phyloP scores from a whole-genome alignment of 306 rosid genomes.

The Delonix regia region DNA sequence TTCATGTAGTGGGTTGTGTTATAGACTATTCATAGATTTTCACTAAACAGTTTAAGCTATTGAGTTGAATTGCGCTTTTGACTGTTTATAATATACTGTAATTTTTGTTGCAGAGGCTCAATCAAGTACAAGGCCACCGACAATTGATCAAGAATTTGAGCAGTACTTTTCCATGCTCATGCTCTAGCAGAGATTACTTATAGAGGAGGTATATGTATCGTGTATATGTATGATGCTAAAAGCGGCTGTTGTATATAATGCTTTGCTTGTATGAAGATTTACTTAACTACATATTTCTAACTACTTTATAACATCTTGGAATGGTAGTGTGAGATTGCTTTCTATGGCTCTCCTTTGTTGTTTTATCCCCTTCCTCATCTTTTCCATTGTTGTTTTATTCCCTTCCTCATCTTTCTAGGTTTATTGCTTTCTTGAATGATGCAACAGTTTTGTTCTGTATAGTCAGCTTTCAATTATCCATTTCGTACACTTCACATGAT shows the following conservation, averaged over 20 bases:
- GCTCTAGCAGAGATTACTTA: constrained; percentile 54
- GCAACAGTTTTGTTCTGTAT: not conserved
- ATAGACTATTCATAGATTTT: not conserved
- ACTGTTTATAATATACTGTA: not conserved
- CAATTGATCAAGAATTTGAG: constrained; percentile 94
- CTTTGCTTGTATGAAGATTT: constrained; percentile 19
- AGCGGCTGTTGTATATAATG: constrained; percentile 8
- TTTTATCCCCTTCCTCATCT: not conserved
- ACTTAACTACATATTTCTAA: constrained; percentile 16
- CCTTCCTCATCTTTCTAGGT: not conserved
- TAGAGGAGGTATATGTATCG: constrained; percentile 26
- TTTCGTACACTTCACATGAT: not conserved
- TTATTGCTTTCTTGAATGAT: not conserved
- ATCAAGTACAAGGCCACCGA: constrained; percentile 65
- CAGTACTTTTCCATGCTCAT: constrained; percentile 84
- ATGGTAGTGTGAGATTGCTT: constrained; percentile 17
- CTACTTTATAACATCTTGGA: constrained; percentile 14
- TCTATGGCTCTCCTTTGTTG: not conserved
- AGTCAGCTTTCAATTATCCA: not conserved
- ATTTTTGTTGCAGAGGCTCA: constrained; percentile 67
- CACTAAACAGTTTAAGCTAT: not conserved
- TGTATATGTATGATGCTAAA: not conserved
- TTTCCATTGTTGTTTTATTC: not conserved
- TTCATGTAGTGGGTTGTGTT: not conserved
- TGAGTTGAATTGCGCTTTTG: not conserved